Percentiles rank a stretch among this genome's conserved stretches.
phyloP scores from a whole-genome alignment of 2,329 filamentous ascomycete genomes.

The Didymella exigua region DNA sequence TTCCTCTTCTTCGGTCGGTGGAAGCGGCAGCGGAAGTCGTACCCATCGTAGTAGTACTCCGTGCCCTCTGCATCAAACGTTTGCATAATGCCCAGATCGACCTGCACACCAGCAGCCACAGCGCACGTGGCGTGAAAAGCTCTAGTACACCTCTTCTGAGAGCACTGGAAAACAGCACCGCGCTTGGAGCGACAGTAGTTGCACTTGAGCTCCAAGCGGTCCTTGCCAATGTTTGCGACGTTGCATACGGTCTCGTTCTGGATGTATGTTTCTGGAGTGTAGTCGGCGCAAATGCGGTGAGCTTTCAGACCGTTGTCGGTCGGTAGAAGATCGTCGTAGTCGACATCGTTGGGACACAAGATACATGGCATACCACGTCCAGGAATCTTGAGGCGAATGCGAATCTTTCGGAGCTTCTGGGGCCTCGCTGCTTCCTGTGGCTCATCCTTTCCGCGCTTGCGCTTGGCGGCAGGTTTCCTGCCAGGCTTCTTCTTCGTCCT shows the following conservation, averaged over 20 bases:
- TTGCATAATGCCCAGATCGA: conserved; percentile 84
- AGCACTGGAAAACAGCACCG: conserved; percentile 97
- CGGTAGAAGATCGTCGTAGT: conserved; percentile 78
- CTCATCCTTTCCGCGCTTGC: conserved; percentile 54
- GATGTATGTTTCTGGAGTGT: conserved; percentile 90
- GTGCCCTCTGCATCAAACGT: conserved; percentile 89
- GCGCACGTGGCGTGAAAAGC: conserved; percentile 97
- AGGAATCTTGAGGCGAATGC: conserved; percentile 72
- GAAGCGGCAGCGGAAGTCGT: conserved; percentile 93
- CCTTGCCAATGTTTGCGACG: conserved; percentile 80
- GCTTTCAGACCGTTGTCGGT: conserved; percentile 88
- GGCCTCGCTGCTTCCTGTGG: conserved; percentile 57
- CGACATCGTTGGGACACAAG: conserved; percentile 88
- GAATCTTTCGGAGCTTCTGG: conserved; percentile 74
- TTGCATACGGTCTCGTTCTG: conserved; percentile 80
- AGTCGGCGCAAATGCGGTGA: conserved; percentile 86
- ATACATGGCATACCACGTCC: conserved; percentile 82
- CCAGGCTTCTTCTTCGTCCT: conserved; percentile 72
- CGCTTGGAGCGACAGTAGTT: conserved; percentile 92
- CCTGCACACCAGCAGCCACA: conserved; percentile 85
- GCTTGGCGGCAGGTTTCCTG: conserved; percentile 71
- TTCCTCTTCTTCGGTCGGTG: conserved; percentile 90
- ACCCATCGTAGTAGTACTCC: conserved; percentile 89
- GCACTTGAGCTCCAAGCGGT: conserved; percentile 88
- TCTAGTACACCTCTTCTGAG: conserved; percentile 88